Evolutionary conservation across 2,329 filamentous ascomycete genomes (phyloP), one percentile per base, ranked within the genome.

Genomic region (Colletotrichum theobromicola): DNA sequence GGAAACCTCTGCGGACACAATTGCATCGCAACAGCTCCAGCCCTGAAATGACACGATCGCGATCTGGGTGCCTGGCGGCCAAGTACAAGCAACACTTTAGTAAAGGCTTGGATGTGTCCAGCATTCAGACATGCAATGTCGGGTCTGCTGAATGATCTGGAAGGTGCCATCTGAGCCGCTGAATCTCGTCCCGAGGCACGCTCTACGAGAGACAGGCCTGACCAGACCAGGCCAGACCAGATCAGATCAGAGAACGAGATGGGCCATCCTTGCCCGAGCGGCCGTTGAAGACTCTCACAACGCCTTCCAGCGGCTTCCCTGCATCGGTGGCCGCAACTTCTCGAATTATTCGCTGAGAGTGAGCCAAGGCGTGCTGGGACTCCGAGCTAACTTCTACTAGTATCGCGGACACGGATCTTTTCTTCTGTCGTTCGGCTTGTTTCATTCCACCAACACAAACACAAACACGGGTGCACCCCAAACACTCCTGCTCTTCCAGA

Each of bases 271-370:
- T 12, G 26, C 35, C 32, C 21, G 21, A 58, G 61, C 66, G 53
- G 50, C 30, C 50, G 66, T 68, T 61, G 35, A 35, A 50, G 68
- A 57, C 67, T 46, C 61, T 34, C 61, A 16, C 13, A 24, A 35
- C 42, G 72, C 28, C 62, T 61, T 74, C 62, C 34, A 72, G 55
- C 62, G 35, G 55, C 57, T 72, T 72, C 72, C 68, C 68, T 72
- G 72, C 68, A 10, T 35, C 67, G 21, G 13, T 32, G 16, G 62
- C n/a, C 55, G 62, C 61, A 69, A 69, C 32, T 72, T 74, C 72
- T 74, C 71, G 67, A 74, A 71, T 42, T 65, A 12, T 74, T 71
- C 67, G 67, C 28, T 35, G 37, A 61, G 35, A 7, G 53, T 50
- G 42, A 50, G 42, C 42, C 42, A 50, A 50, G 42, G 21, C 42